These are phyloP conservation scores for Polygonum aviculare DNA, from an alignment of 148 eudicot species.

Conservation along the genomic window DNA sequence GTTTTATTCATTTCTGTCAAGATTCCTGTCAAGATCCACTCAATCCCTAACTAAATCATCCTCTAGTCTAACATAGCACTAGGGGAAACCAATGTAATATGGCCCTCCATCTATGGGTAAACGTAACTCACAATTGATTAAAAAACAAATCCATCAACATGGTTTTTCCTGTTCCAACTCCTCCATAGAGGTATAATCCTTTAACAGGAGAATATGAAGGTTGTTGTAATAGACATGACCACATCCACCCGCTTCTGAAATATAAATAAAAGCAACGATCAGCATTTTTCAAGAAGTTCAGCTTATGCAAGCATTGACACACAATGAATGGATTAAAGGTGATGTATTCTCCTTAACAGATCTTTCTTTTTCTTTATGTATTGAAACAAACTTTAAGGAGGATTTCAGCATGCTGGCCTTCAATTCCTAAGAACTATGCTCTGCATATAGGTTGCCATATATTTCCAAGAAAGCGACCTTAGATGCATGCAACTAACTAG, in stretches of 20 bases:
- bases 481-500: background rate
- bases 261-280: conserved; percentile 7
- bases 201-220: conserved; percentile 63
- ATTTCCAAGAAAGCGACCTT: background rate
- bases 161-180: conserved; percentile 96
- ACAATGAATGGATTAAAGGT: background rate
- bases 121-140: conserved; percentile 51
- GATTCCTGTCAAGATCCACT: no score
- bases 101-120: background rate
- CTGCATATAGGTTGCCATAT: background rate
- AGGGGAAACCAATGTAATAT: background rate
- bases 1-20: no score
- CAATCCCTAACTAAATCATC: no score
- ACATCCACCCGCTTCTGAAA: conserved; percentile 73
- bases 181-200: conserved; percentile 83
- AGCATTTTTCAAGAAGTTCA: background rate
- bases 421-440: background rate
- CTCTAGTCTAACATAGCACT: no score
- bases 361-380: no score
- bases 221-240: conserved; percentile 75
- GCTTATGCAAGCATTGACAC: background rate
- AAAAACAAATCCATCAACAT: conserved; percentile 94
- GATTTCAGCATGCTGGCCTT: background rate
- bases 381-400: background rate
- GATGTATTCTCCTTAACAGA: background rate